Base-by-base conservation (phyloP, 768 basidiomycete species). In the Kondoa subrosea region DNA sequence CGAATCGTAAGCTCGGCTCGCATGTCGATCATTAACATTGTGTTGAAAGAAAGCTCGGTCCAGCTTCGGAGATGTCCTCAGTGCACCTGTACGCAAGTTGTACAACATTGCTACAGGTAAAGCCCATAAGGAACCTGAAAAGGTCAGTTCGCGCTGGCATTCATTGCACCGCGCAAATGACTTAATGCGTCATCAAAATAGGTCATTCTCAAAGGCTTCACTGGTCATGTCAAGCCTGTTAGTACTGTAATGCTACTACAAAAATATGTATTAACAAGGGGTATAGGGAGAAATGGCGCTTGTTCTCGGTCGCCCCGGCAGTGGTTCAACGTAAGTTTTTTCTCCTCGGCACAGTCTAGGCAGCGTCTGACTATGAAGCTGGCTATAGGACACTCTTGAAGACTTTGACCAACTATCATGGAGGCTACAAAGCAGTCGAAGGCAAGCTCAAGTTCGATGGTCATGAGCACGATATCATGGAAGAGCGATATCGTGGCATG, bases 201-300 rank as follows among this genome's bases (percentile, higher is more conserved):
- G 68, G 56, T 65, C 57, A 72, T 88, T 60, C 77, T 89, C 34
- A 78, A 80, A 25, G 81, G 79, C 16, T 84, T 88, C 68, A 83
- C 85, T 56, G 87, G 86, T 8, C 79, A 83, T 1, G 80, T 87
- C 15, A 80, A 82, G 4, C 82, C 85, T 0, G n/a, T n/a, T n/a
- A n/a, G n/a, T n/a, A n/a, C n/a, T n/a, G n/a, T n/a, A n/a, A n/a
- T n/a, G n/a, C n/a, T n/a, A n/a, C n/a, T n/a, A n/a, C n/a, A n/a
- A n/a, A n/a, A n/a, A n/a, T n/a, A n/a, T n/a, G n/a, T n/a, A n/a
- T n/a, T n/a, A n/a, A n/a, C n/a, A n/a, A n/a, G n/a, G n/a, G n/a
- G n/a, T n/a, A n/a, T n/a, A n/a, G n/a, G 85, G 85, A 14, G 85
- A 88, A 76, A 87, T 88, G 88, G 85, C 87, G 74, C 81, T 81